Evolutionary conservation across 495 filamentous ascomycete species (phyloP).

Genomic region (Penicillium parvum): DNA sequence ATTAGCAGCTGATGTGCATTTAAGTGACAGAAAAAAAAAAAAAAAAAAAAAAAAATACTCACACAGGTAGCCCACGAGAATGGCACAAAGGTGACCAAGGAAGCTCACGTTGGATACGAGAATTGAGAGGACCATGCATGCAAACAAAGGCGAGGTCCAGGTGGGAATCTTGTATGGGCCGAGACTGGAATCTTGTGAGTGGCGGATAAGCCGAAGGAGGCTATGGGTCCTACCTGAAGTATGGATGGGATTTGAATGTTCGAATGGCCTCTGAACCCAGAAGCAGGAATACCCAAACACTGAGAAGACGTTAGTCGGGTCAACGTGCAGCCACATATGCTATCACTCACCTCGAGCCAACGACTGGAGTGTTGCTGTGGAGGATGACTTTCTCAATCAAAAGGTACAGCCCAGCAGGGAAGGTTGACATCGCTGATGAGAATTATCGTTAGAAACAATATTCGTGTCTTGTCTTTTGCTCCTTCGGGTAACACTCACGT

Average conservation of each 20-base stretch:
- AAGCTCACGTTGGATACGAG: slow-evolving; percentile 77
- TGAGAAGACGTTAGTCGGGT: slow-evolving; percentile 27
- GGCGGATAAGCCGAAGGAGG: neutral
- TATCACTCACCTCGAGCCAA: slow-evolving; percentile 72
- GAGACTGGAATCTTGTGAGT: slow-evolving; percentile 22
- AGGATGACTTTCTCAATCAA: slow-evolving; percentile 65
- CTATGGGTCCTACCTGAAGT: slow-evolving; percentile 51
- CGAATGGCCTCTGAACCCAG: slow-evolving; percentile 79
- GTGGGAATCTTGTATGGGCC: slow-evolving; percentile 78
- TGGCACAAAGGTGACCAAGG: slow-evolving; percentile 79
- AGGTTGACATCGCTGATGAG: slow-evolving; percentile 68
- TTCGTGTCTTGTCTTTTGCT: too few relatives aligned
- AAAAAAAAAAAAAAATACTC: slow-evolving; percentile 23
- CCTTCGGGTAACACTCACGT: slow-evolving; percentile 65
- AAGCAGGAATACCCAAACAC: slow-evolving; percentile 88
- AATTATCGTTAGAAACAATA: neutral
- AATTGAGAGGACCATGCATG: slow-evolving; percentile 64
- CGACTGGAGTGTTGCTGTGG: slow-evolving; percentile 59
- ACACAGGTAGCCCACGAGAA: slow-evolving; percentile 83
- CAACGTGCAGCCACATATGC: neutral
- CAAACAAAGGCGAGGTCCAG: slow-evolving; percentile 79
- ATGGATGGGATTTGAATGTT: slow-evolving; percentile 67
- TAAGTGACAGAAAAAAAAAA: too few relatives aligned
- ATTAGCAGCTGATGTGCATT: slow-evolving; percentile 16
- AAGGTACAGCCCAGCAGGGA: slow-evolving; percentile 70